A percentile compares a stretch with the other conserved stretches of the same genome.
These are phyloP conservation scores for Sarcodon aspratus DNA, from an alignment of 768 basidiomycete species.

Conservation along the genomic window DNA sequence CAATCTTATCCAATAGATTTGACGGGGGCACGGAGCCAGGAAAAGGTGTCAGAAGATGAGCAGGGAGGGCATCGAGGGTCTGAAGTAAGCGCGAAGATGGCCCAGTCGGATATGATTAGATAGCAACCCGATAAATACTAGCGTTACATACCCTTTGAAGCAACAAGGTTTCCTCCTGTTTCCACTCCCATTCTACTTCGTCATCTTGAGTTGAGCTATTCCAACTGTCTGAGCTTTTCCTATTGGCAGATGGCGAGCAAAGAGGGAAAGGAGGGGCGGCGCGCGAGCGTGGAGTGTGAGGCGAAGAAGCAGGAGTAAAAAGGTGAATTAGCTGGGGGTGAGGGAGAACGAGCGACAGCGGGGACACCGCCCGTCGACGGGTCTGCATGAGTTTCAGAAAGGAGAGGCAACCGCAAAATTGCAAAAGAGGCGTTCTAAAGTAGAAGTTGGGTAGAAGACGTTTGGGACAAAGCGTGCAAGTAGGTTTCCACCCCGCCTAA, in stretches of 20 bases:
- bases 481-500: too few species aligned
- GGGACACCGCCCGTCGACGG: constrained; percentile 24
- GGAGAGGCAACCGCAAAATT: not conserved
- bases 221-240: constrained; percentile 79
- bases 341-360: constrained; percentile 52
- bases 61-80: constrained; percentile 77
- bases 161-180: constrained; percentile 56
- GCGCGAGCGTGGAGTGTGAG: constrained; percentile 51
- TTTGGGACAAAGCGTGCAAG: too few species aligned
- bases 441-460: too few species aligned
- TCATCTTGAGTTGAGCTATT: constrained; percentile 67
- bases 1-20: constrained; percentile 81
- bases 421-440: too few species aligned
- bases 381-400: not conserved
- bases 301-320: constrained; percentile 33
- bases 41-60: constrained; percentile 81
- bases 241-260: constrained; percentile 31
- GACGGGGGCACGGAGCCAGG: constrained; percentile 75
- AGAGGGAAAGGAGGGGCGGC: constrained; percentile 35
- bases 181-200: constrained; percentile 64
- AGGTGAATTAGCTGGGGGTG: constrained; percentile 45
- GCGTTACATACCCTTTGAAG: constrained; percentile 46
- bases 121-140: constrained; percentile 4
- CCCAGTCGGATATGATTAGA: not conserved
- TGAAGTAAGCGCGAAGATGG: constrained; percentile 16